These are phyloP conservation scores for Symbiodinium pilosum DNA, from an alignment of 73 alveolate genomes.

Conservation along the genomic window DNA sequence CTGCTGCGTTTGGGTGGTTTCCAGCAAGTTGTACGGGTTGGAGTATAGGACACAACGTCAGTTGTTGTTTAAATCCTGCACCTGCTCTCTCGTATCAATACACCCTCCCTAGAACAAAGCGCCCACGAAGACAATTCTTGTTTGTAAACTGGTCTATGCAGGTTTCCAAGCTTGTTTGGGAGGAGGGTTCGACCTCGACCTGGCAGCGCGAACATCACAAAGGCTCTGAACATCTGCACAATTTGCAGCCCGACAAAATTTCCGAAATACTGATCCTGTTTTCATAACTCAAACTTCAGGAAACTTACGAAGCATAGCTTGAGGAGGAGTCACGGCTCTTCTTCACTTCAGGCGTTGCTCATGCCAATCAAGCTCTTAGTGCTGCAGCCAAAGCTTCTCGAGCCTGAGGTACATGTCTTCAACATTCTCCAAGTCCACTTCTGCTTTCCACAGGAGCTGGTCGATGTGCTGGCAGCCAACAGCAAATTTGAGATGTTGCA, in stretches of 20 bases:
- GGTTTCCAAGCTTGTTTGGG: too few relatives aligned
- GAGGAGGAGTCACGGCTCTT: not conserved
- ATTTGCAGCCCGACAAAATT: too few relatives aligned
- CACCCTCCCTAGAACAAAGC: too few relatives aligned
- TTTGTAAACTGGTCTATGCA: too few relatives aligned
- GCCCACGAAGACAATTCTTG: too few relatives aligned
- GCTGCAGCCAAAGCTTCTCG: not conserved
- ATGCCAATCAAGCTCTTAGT: not conserved
- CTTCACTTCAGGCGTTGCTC: not conserved
- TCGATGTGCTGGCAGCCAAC: constrained; percentile 90
- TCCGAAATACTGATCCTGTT: not conserved
- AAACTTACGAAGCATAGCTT: not conserved
- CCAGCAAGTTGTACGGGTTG: too few relatives aligned
- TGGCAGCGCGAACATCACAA: not conserved
- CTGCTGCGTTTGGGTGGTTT: too few relatives aligned
- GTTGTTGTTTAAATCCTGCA: too few relatives aligned
- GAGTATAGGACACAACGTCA: too few relatives aligned
- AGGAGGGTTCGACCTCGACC: too few relatives aligned
- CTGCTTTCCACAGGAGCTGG: constrained; percentile 93
- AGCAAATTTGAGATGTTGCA: too few relatives aligned
- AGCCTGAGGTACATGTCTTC: constrained; percentile 88
- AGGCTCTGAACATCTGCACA: too few relatives aligned
- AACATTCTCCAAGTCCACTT: constrained; percentile 87
- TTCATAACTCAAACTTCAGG: not conserved
- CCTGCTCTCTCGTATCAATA: not conserved